These are phyloP conservation scores for Sclerotinia subarctica DNA, from an alignment of 2,329 filamentous ascomycete species.

Conservation along the genomic window DNA sequence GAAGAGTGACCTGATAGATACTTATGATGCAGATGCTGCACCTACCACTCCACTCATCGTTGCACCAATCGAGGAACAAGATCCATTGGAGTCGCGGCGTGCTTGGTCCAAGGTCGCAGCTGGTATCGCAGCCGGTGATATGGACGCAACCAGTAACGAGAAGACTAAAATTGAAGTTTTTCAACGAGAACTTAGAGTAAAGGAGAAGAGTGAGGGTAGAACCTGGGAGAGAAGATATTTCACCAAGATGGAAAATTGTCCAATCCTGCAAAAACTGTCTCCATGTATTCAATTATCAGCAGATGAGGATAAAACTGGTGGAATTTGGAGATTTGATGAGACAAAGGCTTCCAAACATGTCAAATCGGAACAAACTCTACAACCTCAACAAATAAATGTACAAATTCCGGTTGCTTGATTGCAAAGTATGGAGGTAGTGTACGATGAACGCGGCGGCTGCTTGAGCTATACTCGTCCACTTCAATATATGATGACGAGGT, in stretches of 20 bases:
- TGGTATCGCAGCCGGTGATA: conserved; percentile 76
- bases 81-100: conserved; percentile 80
- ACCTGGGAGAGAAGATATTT: conserved; percentile 88
- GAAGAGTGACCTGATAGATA: conserved; percentile 54
- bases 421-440: background rate
- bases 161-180: conserved; percentile 89
- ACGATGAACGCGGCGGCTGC: background rate
- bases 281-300: conserved; percentile 41
- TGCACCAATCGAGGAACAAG: conserved; percentile 72
- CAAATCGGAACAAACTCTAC: conserved; percentile 4
- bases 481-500: background rate
- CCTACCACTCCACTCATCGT: conserved; percentile 67
- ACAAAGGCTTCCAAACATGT: conserved; percentile 30
- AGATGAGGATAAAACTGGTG: conserved; percentile 63
- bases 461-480: background rate
- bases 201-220: conserved; percentile 70
- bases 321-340: conserved; percentile 66
- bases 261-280: conserved; percentile 43
- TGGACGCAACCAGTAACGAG: conserved; percentile 73
- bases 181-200: conserved; percentile 72
- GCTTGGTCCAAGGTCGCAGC: conserved; percentile 85
- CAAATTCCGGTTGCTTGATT: background rate
- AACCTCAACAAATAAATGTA: conserved; percentile 1
- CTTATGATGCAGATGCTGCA: conserved; percentile 57
- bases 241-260: conserved; percentile 49